Evolutionary conservation across 2,329 filamentous ascomycete genomes (phyloP), one percentile per base, ranked within the genome.

Genomic region (Sordariomycetes sp.): DNA sequence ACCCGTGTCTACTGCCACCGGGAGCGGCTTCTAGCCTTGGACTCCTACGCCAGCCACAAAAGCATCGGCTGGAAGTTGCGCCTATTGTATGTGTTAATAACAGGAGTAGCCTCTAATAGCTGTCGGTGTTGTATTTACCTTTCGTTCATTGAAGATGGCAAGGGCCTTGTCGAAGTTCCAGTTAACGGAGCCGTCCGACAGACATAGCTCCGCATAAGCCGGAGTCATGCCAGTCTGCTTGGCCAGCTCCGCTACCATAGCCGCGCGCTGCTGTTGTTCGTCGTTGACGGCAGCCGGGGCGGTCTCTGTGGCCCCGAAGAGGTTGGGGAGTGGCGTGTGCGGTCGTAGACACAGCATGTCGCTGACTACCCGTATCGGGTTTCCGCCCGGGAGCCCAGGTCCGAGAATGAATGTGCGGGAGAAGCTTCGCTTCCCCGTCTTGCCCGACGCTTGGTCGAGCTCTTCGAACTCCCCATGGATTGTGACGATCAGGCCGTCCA

Each of bases 391-490:
- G 37, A 79, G 79, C 35, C 88, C 89, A 1, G 90, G 90, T 0
- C 89, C 89, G 20, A 96, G 78, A 48, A 92, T 75, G 67, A 95
- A 90, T 0, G 83, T 88, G 55, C 91, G 85, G 58, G 91, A 90
- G 70, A 96, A 96, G 69, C 87, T 90, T 60, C 90, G 85, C 64
- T 85, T 82, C 43, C 83, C 78, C 51, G 79, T 80, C 52, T 80
- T 78, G 54, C 79, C 75, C 24, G 78, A 79, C 18, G 71, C 71
- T 3, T 74, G 69, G 63, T 88, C 82, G 20, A 86, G 75, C 67
- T 96, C 91, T 54, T 93, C 85, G 60, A 90, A 95, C 65, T 93
- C 88, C 61, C 90, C 89, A 65, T 94, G 88, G n/a, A 93, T 79
- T 8, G 81, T 86, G 63, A 95, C 81, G 55, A 89, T 79, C 62